A percentile compares a stretch with the other conserved stretches of the same genome.
These are phyloP conservation scores for Starmerella apis DNA, from an alignment of 805 yeast genomes.

Conservation along the genomic window DNA sequence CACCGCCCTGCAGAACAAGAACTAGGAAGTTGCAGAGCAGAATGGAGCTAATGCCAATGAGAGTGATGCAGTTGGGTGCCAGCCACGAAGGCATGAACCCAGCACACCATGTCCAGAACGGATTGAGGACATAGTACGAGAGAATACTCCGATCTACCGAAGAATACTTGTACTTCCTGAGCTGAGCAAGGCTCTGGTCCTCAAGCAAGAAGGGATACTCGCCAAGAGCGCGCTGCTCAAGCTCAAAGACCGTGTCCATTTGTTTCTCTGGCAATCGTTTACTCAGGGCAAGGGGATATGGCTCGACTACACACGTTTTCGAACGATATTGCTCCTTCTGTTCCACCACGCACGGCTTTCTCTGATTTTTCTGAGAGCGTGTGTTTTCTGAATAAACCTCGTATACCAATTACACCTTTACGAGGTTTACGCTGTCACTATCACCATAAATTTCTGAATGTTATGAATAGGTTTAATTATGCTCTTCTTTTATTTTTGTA, in stretches of 20 bases:
- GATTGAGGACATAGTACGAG: conserved; percentile 67
- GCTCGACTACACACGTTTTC: not conserved
- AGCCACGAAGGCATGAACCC: conserved; percentile 73
- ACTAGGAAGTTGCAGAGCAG: conserved; percentile 50
- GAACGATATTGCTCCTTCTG: too few species aligned
- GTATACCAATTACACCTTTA: too few species aligned
- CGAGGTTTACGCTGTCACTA: too few species aligned
- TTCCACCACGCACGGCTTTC: too few species aligned
- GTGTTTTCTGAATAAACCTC: too few species aligned
- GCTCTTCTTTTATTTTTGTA: too few species aligned
- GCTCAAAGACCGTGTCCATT: conserved; percentile 26
- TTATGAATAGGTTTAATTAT: too few species aligned
- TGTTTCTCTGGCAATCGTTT: not conserved
- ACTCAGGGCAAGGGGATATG: not conserved
- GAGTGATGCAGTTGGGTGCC: conserved; percentile 90
- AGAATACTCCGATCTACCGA: conserved; percentile 70
- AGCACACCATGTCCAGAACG: conserved; percentile 77
- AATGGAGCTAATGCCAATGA: conserved; percentile 68
- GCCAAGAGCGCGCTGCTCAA: conserved; percentile 25
- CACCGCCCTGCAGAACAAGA: conserved; percentile 57
- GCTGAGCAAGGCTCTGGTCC: conserved; percentile 23
- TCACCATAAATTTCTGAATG: too few species aligned
- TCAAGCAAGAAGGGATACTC: conserved; percentile 23
- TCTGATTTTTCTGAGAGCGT: too few species aligned
- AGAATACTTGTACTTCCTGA: conserved; percentile 26